These are phyloP conservation scores for Colletotrichum spinosum DNA, from an alignment of 2,329 filamentous ascomycete species.

Conservation along the genomic window DNA sequence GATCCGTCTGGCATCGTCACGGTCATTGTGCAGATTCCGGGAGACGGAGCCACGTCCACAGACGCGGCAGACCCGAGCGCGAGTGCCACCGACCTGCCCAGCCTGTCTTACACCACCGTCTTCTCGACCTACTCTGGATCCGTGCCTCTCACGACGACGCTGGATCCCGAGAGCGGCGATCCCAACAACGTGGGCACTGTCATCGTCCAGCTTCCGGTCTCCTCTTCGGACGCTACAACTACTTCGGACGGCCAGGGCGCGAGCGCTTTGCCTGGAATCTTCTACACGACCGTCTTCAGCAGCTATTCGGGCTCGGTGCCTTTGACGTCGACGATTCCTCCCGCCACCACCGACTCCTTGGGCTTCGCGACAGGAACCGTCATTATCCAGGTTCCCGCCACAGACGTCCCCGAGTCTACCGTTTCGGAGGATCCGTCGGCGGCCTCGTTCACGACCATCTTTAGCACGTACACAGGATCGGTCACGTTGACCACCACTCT, in stretches of 20 bases:
- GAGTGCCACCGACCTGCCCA: neutral
- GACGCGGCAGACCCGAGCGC: neutral
- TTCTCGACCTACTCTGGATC: neutral
- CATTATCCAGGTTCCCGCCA: conserved; percentile 5
- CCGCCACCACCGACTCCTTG: neutral
- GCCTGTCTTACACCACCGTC: neutral
- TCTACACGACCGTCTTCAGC: conserved; percentile 7
- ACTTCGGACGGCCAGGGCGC: neutral
- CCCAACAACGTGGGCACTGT: neutral
- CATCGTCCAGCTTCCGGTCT: neutral
- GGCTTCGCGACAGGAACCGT: conserved; percentile 5
- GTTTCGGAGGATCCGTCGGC: neutral
- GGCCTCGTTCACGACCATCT: conserved; percentile 15
- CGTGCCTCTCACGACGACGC: neutral
- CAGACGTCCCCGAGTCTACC: neutral
- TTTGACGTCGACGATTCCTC: neutral
- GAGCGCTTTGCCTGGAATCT: neutral
- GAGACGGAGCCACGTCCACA: neutral
- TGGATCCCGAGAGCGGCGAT: neutral
- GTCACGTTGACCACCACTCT: conserved; percentile 11
- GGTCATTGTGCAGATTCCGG: conserved; percentile 5
- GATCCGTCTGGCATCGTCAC: neutral
- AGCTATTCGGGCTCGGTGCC: conserved; percentile 4
- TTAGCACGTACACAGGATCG: conserved; percentile 8
- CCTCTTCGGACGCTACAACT: neutral